Conservation (phyloP, 768 basidiomycete species). For the Cyclocybe aegerita region DNA sequence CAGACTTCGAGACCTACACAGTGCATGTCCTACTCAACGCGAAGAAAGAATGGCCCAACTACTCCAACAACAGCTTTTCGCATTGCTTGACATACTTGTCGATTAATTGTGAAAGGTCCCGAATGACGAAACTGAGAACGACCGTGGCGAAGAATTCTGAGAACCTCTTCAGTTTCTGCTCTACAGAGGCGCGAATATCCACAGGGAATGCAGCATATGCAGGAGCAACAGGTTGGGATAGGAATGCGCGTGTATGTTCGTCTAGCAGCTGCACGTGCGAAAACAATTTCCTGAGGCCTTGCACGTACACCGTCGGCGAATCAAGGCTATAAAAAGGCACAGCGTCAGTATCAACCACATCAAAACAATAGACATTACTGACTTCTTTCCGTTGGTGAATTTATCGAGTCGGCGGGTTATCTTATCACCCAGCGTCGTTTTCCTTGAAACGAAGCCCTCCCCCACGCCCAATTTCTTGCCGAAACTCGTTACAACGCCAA, state of each 20-base stretch:
- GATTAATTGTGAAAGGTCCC: conserved; percentile 79
- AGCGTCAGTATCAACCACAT: conserved; percentile 4
- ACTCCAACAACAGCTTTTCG: conserved; percentile 90
- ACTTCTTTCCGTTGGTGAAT: conserved; percentile 90
- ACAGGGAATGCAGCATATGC: conserved; percentile 70
- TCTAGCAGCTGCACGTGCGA: conserved; percentile 77
- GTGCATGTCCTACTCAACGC: neutral
- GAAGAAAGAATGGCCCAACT: conserved; percentile 20
- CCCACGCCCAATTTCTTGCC: conserved; percentile 88
- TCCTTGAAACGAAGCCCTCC: conserved; percentile 83
- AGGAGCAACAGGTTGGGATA: conserved; percentile 63
- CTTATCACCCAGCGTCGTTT: conserved; percentile 76
- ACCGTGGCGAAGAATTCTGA: conserved; percentile 94
- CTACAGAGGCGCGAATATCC: conserved; percentile 63
- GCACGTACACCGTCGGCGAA: conserved; percentile 83
- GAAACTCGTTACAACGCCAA: conserved; percentile 76
- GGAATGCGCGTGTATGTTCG: conserved; percentile 78
- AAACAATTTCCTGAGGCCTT: conserved; percentile 74
- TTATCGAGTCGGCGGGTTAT: conserved; percentile 77
- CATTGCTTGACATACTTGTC: conserved; percentile 95
- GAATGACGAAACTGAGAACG: conserved; percentile 86
- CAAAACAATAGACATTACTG: conserved; percentile 21
- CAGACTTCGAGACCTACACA: too few relatives aligned
- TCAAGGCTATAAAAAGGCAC: conserved; percentile 60
- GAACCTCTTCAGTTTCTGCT: conserved; percentile 73